These are phyloP conservation scores for Quillaja saponaria DNA, from an alignment of 306 rosid species.

Conservation along the genomic window DNA sequence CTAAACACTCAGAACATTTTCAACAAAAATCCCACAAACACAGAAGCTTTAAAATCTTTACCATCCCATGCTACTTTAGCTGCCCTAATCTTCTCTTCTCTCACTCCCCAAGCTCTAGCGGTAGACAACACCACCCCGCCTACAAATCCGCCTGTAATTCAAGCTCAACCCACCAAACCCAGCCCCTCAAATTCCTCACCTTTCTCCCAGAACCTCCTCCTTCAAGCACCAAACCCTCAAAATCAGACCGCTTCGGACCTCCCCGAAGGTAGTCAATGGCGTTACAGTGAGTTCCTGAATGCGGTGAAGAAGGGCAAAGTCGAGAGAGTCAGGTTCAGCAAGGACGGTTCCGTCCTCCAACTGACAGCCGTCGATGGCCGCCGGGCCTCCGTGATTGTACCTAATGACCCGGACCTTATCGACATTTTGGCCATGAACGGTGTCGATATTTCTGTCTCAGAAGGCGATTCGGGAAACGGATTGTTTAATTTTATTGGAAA, in stretches of 20 bases:
- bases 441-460: slow-evolving; percentile 88
- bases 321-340: slow-evolving; percentile 86
- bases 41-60: slow-evolving; percentile 46
- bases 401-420: slow-evolving; percentile 94
- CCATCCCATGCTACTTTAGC: slow-evolving; percentile 65
- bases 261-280: slow-evolving; percentile 92
- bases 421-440: slow-evolving; percentile 95
- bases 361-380: slow-evolving; percentile 95
- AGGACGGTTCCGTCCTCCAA: slow-evolving; percentile 88
- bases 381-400: slow-evolving; percentile 79
- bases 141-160: slow-evolving; percentile 47
- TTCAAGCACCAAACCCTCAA: slow-evolving; percentile 82
- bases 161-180: slow-evolving; percentile 53
- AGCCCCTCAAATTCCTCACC: slow-evolving; percentile 55
- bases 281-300: slow-evolving; percentile 90
- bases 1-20: slow-evolving; percentile 32
- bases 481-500: slow-evolving; percentile 74
- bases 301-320: slow-evolving; percentile 95
- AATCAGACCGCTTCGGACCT: slow-evolving; percentile 58
- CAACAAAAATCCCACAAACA: slow-evolving; percentile 20
- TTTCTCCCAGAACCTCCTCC: slow-evolving; percentile 62
- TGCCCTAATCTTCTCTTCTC: slow-evolving; percentile 64
- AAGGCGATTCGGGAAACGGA: slow-evolving; percentile 78
- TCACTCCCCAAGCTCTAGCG: slow-evolving; percentile 66
- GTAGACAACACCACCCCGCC: slow-evolving; percentile 46